Conservation (phyloP, 352 stramenopile species). For the Pythium pyrilobum region DNA sequence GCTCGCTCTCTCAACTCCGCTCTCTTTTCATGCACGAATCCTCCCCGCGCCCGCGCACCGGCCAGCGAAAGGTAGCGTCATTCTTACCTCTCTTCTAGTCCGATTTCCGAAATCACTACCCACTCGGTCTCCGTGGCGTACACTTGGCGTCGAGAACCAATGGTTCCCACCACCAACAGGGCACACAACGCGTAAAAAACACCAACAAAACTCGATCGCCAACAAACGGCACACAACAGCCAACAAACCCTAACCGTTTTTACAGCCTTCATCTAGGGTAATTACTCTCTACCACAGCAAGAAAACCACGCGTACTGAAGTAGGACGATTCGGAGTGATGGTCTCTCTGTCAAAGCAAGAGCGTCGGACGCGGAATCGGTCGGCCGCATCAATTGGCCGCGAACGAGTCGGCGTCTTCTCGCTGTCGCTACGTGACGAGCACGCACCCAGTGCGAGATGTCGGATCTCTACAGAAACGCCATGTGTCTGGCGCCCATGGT, state of each 20-base stretch:
- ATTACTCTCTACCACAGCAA: constrained; percentile 7
- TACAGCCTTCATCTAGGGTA: no score
- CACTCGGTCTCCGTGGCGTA: constrained; percentile 1
- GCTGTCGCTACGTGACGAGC: neutral
- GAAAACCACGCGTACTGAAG: neutral
- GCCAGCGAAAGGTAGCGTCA: constrained; percentile 4
- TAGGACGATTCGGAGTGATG: constrained; percentile 7
- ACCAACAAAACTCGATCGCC: no score
- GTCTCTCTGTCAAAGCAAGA: constrained; percentile 3
- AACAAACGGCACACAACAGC: no score
- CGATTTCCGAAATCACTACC: constrained; percentile 79
- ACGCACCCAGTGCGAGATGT: constrained; percentile 11
- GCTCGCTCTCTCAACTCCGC: neutral
- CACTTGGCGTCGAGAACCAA: constrained; percentile 27
- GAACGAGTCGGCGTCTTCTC: neutral
- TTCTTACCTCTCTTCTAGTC: constrained; percentile 82
- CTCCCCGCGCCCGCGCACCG: neutral
- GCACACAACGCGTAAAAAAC: constrained; percentile 7
- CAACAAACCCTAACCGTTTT: no score
- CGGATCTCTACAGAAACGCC: constrained; percentile 65
- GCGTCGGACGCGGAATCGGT: no score
- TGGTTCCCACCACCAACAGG: constrained; percentile 19
- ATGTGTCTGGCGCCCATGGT: constrained; percentile 93
- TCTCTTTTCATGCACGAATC: neutral
- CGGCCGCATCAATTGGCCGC: no score